Conservation (phyloP, 805 yeast species). For the Saturnispora besseyi region DNA sequence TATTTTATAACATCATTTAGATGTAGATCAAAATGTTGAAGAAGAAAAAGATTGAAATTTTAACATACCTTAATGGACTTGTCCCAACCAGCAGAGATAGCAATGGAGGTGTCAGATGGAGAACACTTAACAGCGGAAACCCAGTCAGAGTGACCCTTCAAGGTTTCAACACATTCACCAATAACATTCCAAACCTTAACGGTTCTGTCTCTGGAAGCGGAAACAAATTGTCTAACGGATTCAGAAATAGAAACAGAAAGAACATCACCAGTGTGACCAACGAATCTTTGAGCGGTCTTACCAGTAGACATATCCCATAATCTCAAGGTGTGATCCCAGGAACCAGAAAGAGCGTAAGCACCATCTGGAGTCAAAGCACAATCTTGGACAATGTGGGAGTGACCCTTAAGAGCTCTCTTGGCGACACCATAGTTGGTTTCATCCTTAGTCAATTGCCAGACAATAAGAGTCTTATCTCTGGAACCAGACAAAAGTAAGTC, state of each 20-base stretch:
- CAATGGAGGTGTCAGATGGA: slow-evolving; percentile 65
- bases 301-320: slow-evolving; percentile 96
- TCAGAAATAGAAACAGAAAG: slow-evolving; percentile 93
- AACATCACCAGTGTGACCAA: slow-evolving; percentile 97
- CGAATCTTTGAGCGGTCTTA: slow-evolving; percentile 88
- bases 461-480: slow-evolving; percentile 97
- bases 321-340: slow-evolving; percentile 99
- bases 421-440: slow-evolving; percentile 97
- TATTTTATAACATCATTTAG: slow-evolving; percentile 58
- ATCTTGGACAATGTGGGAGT: slow-evolving; percentile 98
- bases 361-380: slow-evolving; percentile 97
- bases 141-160: slow-evolving; percentile 98
- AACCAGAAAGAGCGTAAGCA: slow-evolving; percentile 93
- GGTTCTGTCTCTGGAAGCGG: slow-evolving; percentile 99
- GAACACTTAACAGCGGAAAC: slow-evolving; percentile 96
- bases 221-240: slow-evolving; percentile 95
- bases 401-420: slow-evolving; percentile 94
- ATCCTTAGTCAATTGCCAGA: slow-evolving; percentile 95
- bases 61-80: slow-evolving; percentile 86
- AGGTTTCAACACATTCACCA: slow-evolving; percentile 93
- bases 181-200: slow-evolving; percentile 99
- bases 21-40: slow-evolving; percentile 9
- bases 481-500: slow-evolving; percentile 96
- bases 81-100: slow-evolving; percentile 98
- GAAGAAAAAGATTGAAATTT: not conserved